Evolutionary conservation across 2,329 filamentous ascomycete genomes (phyloP).

Genomic region (Colletotrichum sp.): DNA sequence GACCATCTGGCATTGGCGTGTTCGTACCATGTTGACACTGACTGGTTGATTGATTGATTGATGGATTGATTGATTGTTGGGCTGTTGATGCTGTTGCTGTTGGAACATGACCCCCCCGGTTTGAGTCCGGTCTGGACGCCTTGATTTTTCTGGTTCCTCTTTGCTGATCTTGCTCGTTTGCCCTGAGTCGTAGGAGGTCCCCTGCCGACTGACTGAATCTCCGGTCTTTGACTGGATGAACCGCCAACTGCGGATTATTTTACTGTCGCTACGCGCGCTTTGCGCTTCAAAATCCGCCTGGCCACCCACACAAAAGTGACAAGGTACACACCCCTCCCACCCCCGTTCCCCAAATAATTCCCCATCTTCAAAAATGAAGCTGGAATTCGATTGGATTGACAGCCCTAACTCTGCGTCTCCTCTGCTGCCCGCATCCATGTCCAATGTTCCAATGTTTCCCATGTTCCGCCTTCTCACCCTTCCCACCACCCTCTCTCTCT

Average conservation of each 20-base stretch:
- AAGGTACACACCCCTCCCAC: background rate
- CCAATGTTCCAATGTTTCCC: background rate
- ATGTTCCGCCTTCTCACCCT: background rate
- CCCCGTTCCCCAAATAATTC: background rate
- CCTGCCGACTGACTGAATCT: background rate
- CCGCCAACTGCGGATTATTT: background rate
- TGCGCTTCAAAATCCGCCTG: background rate
- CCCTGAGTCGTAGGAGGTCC: background rate
- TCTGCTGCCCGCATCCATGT: background rate
- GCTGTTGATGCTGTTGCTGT: background rate
- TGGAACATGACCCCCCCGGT: background rate
- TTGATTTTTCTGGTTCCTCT: background rate
- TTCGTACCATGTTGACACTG: background rate
- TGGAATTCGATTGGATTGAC: background rate
- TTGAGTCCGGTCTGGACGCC: background rate
- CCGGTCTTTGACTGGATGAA: background rate
- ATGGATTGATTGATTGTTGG: background rate
- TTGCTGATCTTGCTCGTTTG: background rate
- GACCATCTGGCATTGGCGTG: background rate
- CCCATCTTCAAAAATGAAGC: background rate
- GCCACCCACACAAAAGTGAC: background rate
- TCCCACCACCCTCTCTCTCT: background rate
- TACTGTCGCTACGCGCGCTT: conserved; percentile 15
- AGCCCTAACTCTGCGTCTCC: background rate
- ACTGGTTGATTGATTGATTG: background rate